These are phyloP conservation scores for Aeminium ludgeri DNA, from an alignment of 495 filamentous ascomycete genomes.

Conservation along the genomic window DNA sequence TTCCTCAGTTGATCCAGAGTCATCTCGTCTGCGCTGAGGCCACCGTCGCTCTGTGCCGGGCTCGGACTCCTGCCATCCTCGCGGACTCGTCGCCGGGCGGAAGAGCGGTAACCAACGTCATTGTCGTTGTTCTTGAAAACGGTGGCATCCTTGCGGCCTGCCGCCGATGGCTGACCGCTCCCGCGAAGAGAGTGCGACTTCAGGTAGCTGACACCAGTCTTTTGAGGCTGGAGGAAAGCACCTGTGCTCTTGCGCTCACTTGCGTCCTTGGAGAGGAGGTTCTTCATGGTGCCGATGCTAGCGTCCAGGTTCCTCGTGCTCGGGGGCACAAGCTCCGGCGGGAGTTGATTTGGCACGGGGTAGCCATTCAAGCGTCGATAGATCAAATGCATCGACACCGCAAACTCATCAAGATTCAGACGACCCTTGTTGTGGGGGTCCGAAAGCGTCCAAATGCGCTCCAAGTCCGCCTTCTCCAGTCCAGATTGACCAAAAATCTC, in stretches of 20 bases:
- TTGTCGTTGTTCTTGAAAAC: conserved; percentile 94
- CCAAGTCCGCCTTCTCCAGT: conserved; percentile 71
- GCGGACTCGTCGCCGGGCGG: conserved; percentile 70
- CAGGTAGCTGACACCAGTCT: conserved; percentile 93
- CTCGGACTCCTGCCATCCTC: conserved; percentile 54
- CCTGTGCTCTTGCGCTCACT: conserved; percentile 67
- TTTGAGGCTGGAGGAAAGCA: conserved; percentile 76
- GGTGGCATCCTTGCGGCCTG: conserved; percentile 78
- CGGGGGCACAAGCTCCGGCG: conserved; percentile 85
- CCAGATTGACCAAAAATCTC: conserved; percentile 97
- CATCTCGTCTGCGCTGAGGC: conserved; percentile 57
- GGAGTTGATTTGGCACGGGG: conserved; percentile 76
- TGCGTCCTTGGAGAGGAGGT: conserved; percentile 77
- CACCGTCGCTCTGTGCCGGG: conserved; percentile 31
- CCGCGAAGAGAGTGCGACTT: conserved; percentile 83
- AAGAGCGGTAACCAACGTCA: conserved; percentile 76
- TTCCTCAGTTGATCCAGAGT: conserved; percentile 77
- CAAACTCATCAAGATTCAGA: conserved; percentile 94
- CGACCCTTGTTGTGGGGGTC: conserved; percentile 86
- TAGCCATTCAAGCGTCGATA: conserved; percentile 94
- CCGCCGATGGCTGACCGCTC: conserved; percentile 22
- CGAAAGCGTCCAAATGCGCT: conserved; percentile 86
- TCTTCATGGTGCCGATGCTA: conserved; percentile 84
- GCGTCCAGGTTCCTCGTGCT: conserved; percentile 89
- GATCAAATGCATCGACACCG: conserved; percentile 97